These are phyloP conservation scores for Calonectria fujianensis DNA, from an alignment of 2,329 filamentous ascomycete species.

Conservation along the genomic window DNA sequence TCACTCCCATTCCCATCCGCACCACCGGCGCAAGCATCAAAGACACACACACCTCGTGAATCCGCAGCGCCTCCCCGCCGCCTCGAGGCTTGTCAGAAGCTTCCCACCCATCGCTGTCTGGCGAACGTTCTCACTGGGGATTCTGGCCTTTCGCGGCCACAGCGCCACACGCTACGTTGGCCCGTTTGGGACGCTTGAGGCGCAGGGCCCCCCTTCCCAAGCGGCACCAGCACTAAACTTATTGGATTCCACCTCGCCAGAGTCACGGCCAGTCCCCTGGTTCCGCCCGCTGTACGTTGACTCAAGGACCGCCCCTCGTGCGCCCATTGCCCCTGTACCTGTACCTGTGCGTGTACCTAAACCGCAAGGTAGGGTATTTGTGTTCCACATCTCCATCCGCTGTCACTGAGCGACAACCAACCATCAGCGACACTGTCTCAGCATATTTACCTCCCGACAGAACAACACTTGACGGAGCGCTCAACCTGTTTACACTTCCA, in stretches of 20 bases:
- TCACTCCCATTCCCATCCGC: not conserved
- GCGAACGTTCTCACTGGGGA: slow-evolving; percentile 6
- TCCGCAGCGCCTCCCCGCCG: slow-evolving; percentile 19
- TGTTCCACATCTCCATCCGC: slow-evolving; percentile 37
- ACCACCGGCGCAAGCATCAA: not conserved
- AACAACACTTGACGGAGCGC: slow-evolving; percentile 11
- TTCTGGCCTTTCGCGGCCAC: slow-evolving; percentile 23
- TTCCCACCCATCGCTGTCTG: slow-evolving; percentile 7
- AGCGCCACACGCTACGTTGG: slow-evolving; percentile 33
- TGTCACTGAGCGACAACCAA: slow-evolving; percentile 37
- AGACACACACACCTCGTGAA: not conserved
- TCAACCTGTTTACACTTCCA: slow-evolving; percentile 5
- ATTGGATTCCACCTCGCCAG: slow-evolving; percentile 26
- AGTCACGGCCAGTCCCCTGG: slow-evolving; percentile 28
- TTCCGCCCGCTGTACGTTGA: slow-evolving; percentile 27
- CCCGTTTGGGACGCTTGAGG: slow-evolving; percentile 33
- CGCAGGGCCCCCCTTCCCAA: slow-evolving; percentile 27
- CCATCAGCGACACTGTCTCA: slow-evolving; percentile 33
- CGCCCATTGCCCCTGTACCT: slow-evolving; percentile 16
- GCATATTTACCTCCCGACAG: slow-evolving; percentile 33
- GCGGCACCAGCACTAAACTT: slow-evolving; percentile 14
- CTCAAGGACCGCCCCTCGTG: slow-evolving; percentile 18
- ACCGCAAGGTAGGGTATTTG: slow-evolving; percentile 30
- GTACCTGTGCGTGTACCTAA: slow-evolving; percentile 33
- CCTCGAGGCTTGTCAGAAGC: slow-evolving; percentile 24